Evolutionary conservation across 2,329 filamentous ascomycete species (phyloP), one percentile per base, ranked within the genome.

Genomic region (Dactylellina drechsleri): DNA sequence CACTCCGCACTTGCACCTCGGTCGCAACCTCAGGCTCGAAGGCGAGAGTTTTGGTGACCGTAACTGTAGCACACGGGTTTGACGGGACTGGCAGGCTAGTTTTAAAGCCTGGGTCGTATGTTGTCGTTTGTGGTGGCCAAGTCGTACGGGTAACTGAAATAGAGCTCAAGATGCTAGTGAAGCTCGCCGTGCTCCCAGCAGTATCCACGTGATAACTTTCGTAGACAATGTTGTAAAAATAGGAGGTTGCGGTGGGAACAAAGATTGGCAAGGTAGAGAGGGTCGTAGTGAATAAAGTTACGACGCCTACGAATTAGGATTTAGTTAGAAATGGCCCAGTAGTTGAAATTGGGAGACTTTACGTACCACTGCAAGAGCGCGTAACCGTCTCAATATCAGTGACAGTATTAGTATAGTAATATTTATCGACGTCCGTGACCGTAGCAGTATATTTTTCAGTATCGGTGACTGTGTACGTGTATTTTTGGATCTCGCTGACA

Each of bases 331-430:
- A 18, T 10, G 12, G 12, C 28, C n/a, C 2, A 16, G 12, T 10
- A 31, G 43, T 18, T 2, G 4, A 49, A 15, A 36, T 20, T 18
- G 28, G 13, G 31, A 56, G 31, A n/a, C 31, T 7, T 31, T 40
- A 50, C 41, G n/a, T 50, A 61, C 58, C 58, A 36, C 20, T 61
- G 43, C 58, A 61, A 36, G 31, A 31, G n/a, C 54, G 49, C 13
- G 54, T 61, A 40, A 71, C 66, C 12, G 67, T 72, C n/a, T 72
- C 40, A 6, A 49, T 57, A 36, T 59, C 54, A 23, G 67, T 71
- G 31, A 71, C 59, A 15, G 66, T 71, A 18, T 71, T 50, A n/a
- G 64, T 67, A 36, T 67, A 52, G 40, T 50, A 67, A 31, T 41
- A 59, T 45, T 67, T 58, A n/a, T 66, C 20, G 43, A 58, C 45